Evolutionary conservation across 1,284 basidiomycete genomes (phyloP), one percentile per base, ranked within the genome.

Genomic region (Psilocybe mexicana): DNA sequence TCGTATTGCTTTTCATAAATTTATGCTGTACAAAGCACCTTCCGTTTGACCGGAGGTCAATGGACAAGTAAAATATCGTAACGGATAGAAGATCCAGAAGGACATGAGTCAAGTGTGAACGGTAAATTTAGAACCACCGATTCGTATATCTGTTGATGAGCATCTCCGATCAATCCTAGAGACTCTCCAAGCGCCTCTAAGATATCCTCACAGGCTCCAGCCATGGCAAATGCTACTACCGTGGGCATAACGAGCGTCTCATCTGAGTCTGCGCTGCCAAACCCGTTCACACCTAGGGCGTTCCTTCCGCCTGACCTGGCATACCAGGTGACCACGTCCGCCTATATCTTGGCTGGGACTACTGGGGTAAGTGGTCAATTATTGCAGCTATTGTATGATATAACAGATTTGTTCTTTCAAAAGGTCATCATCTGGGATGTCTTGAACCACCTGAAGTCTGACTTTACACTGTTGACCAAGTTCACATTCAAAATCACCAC

Each of bases 361-460:
- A 64, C 63, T 60, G 36, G 55, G 24, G 59, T 60, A 43, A 57
- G 59, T 60, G 2, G 38, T 35, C 26, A 28, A 11, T 12, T 14
- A 7, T 35, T 25, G 11, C 36, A 10, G 18, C 47, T n/a, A 18
- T 14, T 24, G n/a, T 46, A 30, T 48, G 12, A 28, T 42, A 43
- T 44, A 35, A 45, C 40, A 42, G 38, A 47, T 24, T 45, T 1
- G 7, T 33, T 26, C 23, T 28, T 24, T 28, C 6, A 43, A 5
- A 43, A 72, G 70, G 67, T 69, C 12, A 65, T 70, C 43, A 52
- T 68, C 23, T 73, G 70, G 72, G 72, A 73, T 57, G 53, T 70
- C 25, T 52, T 70, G 25, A 61, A 55, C 6, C 63, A 70, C 46
- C 14, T 70, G 3, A 50, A 52, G 30, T 55, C 55, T 11, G 72